These are phyloP conservation scores for Boletus mariae DNA, from an alignment of 1,284 basidiomycete genomes.

Conservation along the genomic window DNA sequence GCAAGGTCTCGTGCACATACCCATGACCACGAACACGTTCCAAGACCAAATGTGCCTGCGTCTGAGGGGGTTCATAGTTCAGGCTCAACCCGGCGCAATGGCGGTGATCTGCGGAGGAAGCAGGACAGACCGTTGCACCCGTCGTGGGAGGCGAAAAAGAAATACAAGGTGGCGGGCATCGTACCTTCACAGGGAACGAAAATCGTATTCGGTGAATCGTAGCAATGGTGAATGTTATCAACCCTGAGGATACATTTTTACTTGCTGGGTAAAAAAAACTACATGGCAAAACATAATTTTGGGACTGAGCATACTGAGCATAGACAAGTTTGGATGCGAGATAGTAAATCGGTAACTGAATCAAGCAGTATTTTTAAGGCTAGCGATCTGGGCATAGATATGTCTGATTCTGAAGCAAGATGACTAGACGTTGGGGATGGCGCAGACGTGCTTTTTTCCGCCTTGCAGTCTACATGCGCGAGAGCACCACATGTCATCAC, in stretches of 20 bases:
- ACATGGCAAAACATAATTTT: background rate
- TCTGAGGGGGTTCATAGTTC: background rate
- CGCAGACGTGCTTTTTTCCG: constrained; percentile 48
- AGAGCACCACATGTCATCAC: constrained; percentile 66
- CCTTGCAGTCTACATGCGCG: constrained; percentile 57
- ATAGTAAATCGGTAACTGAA: background rate
- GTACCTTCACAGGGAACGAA: constrained; percentile 63
- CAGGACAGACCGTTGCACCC: constrained; percentile 62
- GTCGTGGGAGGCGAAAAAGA: constrained; percentile 89
- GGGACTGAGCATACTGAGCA: background rate
- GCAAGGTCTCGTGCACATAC: background rate
- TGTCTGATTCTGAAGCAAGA: background rate
- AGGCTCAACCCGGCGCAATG: background rate
- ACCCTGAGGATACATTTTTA: background rate
- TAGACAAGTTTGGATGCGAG: background rate
- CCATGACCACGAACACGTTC: background rate
- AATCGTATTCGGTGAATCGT: constrained; percentile 47
- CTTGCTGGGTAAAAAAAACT: background rate
- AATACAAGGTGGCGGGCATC: constrained; percentile 57
- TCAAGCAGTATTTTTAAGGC: background rate
- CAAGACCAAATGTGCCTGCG: background rate
- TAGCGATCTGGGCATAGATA: background rate
- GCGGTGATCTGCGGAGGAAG: background rate
- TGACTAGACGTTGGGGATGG: constrained; percentile 12
- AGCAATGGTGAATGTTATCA: constrained; percentile 3